Evolutionary conservation across 129 eudicot species (phyloP).

Genomic region (Daucus carota): DNA sequence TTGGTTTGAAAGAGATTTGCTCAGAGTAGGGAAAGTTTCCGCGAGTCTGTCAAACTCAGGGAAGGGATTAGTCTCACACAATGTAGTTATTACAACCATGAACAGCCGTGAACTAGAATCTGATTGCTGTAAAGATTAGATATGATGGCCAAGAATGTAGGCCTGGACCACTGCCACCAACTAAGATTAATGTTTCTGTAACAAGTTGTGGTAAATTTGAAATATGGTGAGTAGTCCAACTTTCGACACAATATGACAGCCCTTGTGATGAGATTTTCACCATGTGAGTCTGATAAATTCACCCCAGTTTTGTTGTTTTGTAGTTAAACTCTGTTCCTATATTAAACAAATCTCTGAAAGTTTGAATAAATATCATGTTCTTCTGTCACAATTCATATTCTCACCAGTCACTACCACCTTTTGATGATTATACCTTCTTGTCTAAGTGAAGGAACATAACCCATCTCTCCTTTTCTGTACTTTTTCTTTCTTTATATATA

Average conservation of each 20-base stretch:
- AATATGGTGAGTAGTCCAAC: conserved; percentile 86
- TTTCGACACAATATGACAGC: conserved; percentile 36
- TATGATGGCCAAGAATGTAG: neutral
- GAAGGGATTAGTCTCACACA: too few species aligned
- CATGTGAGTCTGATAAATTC: conserved; percentile 60
- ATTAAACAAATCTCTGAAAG: conserved; percentile 27
- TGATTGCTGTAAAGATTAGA: conserved; percentile 5
- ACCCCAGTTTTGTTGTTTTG: conserved; percentile 9
- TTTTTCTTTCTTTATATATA: conserved; percentile 16
- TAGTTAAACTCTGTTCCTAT: conserved; percentile 25
- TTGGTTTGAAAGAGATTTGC: neutral
- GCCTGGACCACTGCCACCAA: conserved; percentile 10
- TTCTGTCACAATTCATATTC: conserved; percentile 19
- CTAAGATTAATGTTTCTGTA: neutral
- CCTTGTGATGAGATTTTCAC: conserved; percentile 48
- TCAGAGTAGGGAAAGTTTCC: too few species aligned
- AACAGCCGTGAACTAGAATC: neutral
- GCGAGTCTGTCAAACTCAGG: too few species aligned
- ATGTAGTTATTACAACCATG: too few species aligned
- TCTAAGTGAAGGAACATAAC: conserved; percentile 44
- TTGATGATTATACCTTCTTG: conserved; percentile 69
- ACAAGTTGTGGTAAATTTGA: conserved; percentile 17
- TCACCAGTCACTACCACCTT: conserved; percentile 21
- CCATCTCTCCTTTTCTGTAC: conserved; percentile 28
- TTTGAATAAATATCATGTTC: conserved; percentile 33